Evolutionary conservation across 2,329 filamentous ascomycete species (phyloP).

Genomic region (Plectosphaerella plurivora): DNA sequence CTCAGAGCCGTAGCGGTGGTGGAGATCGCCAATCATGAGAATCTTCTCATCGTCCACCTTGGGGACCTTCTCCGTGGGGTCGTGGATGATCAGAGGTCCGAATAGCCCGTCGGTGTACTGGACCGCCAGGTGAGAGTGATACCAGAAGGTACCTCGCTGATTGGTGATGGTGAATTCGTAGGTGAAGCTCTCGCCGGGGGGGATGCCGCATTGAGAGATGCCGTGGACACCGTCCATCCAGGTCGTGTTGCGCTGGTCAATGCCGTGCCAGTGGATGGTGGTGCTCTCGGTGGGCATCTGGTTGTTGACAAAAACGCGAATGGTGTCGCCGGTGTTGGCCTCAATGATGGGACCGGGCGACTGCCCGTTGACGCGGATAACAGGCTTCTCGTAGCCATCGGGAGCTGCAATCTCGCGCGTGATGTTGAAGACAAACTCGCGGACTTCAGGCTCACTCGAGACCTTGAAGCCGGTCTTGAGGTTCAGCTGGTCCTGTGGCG

Average conservation of each 20-base stretch:
- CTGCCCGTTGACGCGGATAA: slow-evolving; percentile 60
- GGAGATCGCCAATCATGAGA: slow-evolving; percentile 32
- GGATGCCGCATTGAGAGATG: slow-evolving; percentile 57
- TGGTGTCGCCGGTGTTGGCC: slow-evolving; percentile 35
- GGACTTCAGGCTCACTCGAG: slow-evolving; percentile 29
- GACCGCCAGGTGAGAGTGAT: slow-evolving; percentile 46
- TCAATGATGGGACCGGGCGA: slow-evolving; percentile 65
- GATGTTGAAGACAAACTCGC: slow-evolving; percentile 50
- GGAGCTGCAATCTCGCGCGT: slow-evolving; percentile 45
- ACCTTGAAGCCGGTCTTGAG: neutral
- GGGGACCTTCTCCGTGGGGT: slow-evolving; percentile 24
- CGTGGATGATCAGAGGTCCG: slow-evolving; percentile 25
- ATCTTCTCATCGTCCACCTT: slow-evolving; percentile 27
- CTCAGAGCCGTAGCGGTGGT: slow-evolving; percentile 28
- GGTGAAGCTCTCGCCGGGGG: slow-evolving; percentile 46
- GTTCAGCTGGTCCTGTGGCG: neutral
- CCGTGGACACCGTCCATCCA: slow-evolving; percentile 63
- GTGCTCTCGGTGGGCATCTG: slow-evolving; percentile 33
- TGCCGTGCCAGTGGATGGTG: slow-evolving; percentile 64
- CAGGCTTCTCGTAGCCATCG: slow-evolving; percentile 49
- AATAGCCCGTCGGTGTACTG: slow-evolving; percentile 11
- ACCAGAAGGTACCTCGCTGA: slow-evolving; percentile 60
- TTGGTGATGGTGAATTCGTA: slow-evolving; percentile 55
- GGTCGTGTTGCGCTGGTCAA: slow-evolving; percentile 59
- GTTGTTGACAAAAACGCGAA: slow-evolving; percentile 36